Evolutionary conservation across 106 monocot genomes (phyloP).

Genomic region (Triglochin maritima): DNA sequence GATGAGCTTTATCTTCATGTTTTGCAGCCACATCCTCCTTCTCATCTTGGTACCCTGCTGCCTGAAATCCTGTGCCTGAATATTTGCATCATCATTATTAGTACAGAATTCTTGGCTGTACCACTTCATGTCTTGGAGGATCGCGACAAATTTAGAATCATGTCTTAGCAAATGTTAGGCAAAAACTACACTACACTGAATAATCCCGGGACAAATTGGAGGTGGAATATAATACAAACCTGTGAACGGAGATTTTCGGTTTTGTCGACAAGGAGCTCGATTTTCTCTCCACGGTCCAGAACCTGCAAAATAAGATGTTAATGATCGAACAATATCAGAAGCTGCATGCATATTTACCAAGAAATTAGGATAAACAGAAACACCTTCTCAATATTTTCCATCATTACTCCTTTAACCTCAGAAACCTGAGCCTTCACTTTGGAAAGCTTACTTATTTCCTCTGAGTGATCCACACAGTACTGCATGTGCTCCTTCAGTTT

Average conservation of each 20-base stretch:
- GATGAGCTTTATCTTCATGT: slow-evolving; percentile 67
- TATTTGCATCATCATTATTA: background rate
- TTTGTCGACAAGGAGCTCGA: slow-evolving; percentile 54
- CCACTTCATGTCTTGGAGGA: background rate
- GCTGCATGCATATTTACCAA: background rate
- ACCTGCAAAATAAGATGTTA: slow-evolving; percentile 17
- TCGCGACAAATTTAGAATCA: background rate
- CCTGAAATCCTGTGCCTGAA: slow-evolving; percentile 59
- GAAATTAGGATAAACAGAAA: background rate
- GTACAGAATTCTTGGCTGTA: background rate
- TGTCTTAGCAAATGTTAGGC: background rate
- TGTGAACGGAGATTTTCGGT: slow-evolving; percentile 50
- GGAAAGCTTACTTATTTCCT: slow-evolving; percentile 46
- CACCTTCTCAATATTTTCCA: slow-evolving; percentile 70
- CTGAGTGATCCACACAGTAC: slow-evolving; percentile 48
- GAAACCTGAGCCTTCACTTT: slow-evolving; percentile 59
- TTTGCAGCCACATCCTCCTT: slow-evolving; percentile 58
- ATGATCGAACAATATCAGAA: background rate
- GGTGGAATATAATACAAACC: slow-evolving; percentile 6
- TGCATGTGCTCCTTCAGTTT: slow-evolving; percentile 58
- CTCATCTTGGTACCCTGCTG: slow-evolving; percentile 49
- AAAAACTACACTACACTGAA: background rate
- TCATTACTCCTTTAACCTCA: slow-evolving; percentile 61
- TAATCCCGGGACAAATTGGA: background rate
- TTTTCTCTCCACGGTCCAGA: slow-evolving; percentile 59